phyloP scores from a whole-genome alignment of 1,284 basidiomycete genomes.

The Lentinula novae-zelandiae region DNA sequence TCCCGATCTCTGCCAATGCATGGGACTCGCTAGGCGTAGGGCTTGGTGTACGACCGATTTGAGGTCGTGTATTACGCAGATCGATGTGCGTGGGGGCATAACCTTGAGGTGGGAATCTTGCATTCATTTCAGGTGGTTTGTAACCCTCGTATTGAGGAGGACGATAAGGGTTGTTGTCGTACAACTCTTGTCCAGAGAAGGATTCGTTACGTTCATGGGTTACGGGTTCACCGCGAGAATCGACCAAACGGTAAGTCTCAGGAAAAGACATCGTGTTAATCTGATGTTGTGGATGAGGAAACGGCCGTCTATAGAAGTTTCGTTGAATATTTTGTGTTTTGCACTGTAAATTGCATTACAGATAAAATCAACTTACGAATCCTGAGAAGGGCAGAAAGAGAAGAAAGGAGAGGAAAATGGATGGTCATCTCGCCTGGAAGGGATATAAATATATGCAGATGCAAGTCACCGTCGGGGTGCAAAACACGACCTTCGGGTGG shows the following conservation, averaged over 20 bases:
- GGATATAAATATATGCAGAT: too few species aligned
- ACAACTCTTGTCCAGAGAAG: background rate
- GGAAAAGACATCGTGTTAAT: background rate
- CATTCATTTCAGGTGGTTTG: background rate
- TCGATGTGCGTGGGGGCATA: background rate
- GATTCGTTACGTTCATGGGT: background rate
- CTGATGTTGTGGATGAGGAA: background rate
- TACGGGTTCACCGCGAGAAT: background rate
- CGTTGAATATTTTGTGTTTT: background rate
- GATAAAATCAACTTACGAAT: background rate
- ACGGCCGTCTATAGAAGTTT: background rate
- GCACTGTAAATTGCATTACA: background rate
- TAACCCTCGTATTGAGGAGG: background rate
- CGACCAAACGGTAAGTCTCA: background rate
- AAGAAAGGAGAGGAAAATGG: background rate
- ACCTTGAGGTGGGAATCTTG: background rate
- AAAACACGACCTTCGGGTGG: too few species aligned
- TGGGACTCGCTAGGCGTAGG: constrained; percentile 7
- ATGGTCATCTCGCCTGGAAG: too few species aligned
- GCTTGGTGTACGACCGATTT: constrained; percentile 3
- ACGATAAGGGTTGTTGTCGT: background rate
- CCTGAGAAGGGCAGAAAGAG: background rate
- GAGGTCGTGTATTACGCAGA: background rate
- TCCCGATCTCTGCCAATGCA: background rate
- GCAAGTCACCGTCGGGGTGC: too few species aligned